A percentile compares a stretch with the other conserved stretches of the same genome.
These are phyloP conservation scores for Pneumocystis wakefieldiae DNA, from an alignment of 1,139 yeast species.

Conservation along the genomic window DNA sequence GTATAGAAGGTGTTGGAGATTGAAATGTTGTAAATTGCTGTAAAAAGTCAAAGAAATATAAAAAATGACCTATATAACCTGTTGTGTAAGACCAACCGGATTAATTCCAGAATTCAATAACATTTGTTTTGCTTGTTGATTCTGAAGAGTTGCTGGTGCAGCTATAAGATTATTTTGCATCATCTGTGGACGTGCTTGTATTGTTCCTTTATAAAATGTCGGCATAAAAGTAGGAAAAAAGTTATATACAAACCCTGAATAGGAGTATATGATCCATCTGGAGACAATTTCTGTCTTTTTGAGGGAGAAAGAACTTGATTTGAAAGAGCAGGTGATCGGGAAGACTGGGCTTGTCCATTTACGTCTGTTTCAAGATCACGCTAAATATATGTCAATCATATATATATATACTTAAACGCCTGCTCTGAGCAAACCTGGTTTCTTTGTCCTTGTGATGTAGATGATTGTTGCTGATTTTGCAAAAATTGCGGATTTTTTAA, in stretches of 20 bases:
- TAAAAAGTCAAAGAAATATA: neutral
- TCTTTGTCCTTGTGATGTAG: constrained; percentile 17
- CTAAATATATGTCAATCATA: neutral
- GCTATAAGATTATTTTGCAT: constrained; percentile 4
- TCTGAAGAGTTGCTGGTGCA: neutral
- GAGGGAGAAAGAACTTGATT: constrained; percentile 21
- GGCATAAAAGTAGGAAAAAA: neutral
- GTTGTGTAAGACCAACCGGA: constrained; percentile 11
- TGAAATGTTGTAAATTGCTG: constrained; percentile 14
- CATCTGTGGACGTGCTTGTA: constrained; percentile 1
- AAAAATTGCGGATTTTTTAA: constrained; percentile 19
- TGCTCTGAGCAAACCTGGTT: neutral
- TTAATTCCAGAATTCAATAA: constrained; percentile 18
- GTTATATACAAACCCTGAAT: constrained; percentile 3
- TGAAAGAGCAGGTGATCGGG: constrained; percentile 10
- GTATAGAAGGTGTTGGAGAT: constrained; percentile 12
- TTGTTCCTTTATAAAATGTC: neutral
- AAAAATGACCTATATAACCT: constrained; percentile 1
- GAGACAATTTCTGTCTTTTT: constrained; percentile 26
- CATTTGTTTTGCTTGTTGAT: constrained; percentile 22
- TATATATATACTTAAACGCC: neutral
- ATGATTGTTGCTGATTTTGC: constrained; percentile 19
- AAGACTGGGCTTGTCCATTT: constrained; percentile 3
- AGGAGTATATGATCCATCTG: constrained; percentile 23
- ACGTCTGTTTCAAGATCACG: constrained; percentile 4